Base-by-base conservation (phyloP, 2,329 filamentous ascomycete species). In the Reticulascus tulasneorum region DNA sequence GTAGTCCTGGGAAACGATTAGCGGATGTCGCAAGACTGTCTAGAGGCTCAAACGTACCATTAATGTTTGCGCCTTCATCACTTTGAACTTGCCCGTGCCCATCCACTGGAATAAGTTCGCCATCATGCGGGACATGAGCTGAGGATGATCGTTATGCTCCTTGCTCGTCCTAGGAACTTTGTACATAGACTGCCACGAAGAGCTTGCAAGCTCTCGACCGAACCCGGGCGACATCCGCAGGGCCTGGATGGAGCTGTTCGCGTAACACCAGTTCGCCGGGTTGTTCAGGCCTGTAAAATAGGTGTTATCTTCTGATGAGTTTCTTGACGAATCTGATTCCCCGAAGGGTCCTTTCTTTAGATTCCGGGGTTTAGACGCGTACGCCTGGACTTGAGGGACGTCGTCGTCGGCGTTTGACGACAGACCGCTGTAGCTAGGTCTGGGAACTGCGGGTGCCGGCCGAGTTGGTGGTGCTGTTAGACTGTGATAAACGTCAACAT, bases 161-260 rank as follows among this genome's bases (percentile, higher is more conserved):
- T 79, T 76, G 9, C 69, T 68, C 53, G 83, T 86, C 69, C 76
- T 53, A 53, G 87, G 60, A 58, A 85, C 68, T 73, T 80, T 77
- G 71, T 88, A 68, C 69, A 77, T 52, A 65, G 71, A 53, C 69
- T 78, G 48, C 84, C 77, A 71, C 61, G 74, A 51, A 55, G 67
- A 49, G 55, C 75, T 62, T 62, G 86, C 52, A 54, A 84, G 54
- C 66, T 83, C 66, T 63, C 79, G 56, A 62, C 76, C 66, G 73
- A 95, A 73, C 63, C 78, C 62, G 53, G 77, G 54, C 1, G 89
- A 91, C 2, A 82, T 83, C 40, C 86, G 84, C 13, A 96, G 66
- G 42, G 84, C 85, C 59, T 97, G 91, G 18, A 97, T 69, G 0
- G 83, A 82, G n/a, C 87, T 83, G 59, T 95, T 96, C 70, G 93